A percentile compares a stretch with the other conserved stretches of the same genome.
These are phyloP conservation scores for Saccharomyces hybrid DNA, from an alignment of 1,139 yeast species.

Conservation along the genomic window DNA sequence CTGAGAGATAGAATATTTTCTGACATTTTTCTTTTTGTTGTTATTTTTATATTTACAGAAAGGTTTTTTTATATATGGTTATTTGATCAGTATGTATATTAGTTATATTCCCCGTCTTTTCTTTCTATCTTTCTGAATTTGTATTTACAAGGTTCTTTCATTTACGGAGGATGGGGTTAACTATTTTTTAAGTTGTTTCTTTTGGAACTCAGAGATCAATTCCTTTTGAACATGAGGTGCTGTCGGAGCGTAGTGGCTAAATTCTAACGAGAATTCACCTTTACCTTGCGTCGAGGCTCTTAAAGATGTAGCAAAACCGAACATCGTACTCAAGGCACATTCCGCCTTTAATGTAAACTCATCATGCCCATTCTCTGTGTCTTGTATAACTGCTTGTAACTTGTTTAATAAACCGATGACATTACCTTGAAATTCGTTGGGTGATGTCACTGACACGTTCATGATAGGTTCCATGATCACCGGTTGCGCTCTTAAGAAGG, in stretches of 20 bases:
- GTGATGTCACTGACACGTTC: constrained; percentile 89
- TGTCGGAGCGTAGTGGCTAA: constrained; percentile 85
- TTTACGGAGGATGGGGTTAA: background rate
- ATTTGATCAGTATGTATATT: background rate
- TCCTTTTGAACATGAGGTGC: constrained; percentile 86
- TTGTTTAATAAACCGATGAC: constrained; percentile 89
- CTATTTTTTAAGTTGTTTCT: constrained; percentile 37
- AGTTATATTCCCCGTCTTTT: background rate
- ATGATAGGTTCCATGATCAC: constrained; percentile 92
- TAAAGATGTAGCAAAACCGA: constrained; percentile 90
- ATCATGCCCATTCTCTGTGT: constrained; percentile 88
- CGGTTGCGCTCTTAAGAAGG: constrained; percentile 77
- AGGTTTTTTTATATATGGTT: background rate
- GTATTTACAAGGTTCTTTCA: constrained; percentile 7
- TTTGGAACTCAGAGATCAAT: constrained; percentile 75
- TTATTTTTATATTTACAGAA: background rate
- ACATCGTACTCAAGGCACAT: constrained; percentile 90
- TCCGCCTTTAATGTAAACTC: constrained; percentile 92
- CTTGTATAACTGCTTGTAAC: constrained; percentile 84
- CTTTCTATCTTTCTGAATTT: background rate
- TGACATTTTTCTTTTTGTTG: background rate
- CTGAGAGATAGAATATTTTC: constrained; percentile 6
- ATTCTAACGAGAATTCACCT: constrained; percentile 94
- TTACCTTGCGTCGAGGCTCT: constrained; percentile 98
- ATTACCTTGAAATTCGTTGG: constrained; percentile 90